phyloP scores from a whole-genome alignment of 2,329 filamentous ascomycete species.

The Trichophyton mentagrophytes region DNA sequence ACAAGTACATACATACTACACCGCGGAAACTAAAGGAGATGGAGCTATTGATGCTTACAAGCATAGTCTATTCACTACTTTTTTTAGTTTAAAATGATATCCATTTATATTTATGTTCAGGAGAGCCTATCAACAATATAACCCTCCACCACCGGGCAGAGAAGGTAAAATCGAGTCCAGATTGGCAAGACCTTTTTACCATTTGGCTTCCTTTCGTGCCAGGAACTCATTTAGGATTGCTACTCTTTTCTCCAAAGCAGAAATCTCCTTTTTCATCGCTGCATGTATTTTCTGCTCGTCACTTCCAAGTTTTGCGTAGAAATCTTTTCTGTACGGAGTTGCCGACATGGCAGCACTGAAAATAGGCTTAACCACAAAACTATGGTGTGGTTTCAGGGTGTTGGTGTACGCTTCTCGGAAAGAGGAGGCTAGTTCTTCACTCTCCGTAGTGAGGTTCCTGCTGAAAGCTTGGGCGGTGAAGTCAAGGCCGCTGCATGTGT shows the following conservation, averaged over 20 bases:
- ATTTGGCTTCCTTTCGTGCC: conserved; percentile 40
- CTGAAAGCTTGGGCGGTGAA: conserved; percentile 80
- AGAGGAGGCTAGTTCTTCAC: conserved; percentile 67
- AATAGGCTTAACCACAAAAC: conserved; percentile 76
- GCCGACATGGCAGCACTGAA: conserved; percentile 90
- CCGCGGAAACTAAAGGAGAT: not conserved
- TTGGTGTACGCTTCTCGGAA: conserved; percentile 75
- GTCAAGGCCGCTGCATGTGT: conserved; percentile 59
- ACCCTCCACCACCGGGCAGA: not conserved
- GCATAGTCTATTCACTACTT: not conserved
- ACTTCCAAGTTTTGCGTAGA: conserved; percentile 67
- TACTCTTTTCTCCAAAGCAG: conserved; percentile 64
- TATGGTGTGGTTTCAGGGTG: conserved; percentile 87
- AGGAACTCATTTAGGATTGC: conserved; percentile 58
- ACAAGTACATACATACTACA: not conserved
- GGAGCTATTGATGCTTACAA: not conserved
- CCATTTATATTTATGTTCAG: not conserved
- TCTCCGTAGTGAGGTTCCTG: conserved; percentile 53
- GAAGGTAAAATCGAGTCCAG: not conserved
- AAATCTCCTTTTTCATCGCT: conserved; percentile 59
- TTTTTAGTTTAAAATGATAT: not conserved
- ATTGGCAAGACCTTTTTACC: conserved; percentile 8
- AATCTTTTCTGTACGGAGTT: conserved; percentile 84
- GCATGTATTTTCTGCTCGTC: conserved; percentile 43
- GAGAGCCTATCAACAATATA: not conserved